Conservation (phyloP, 495 filamentous ascomycete genomes). For the Terfezia claveryi region DNA sequence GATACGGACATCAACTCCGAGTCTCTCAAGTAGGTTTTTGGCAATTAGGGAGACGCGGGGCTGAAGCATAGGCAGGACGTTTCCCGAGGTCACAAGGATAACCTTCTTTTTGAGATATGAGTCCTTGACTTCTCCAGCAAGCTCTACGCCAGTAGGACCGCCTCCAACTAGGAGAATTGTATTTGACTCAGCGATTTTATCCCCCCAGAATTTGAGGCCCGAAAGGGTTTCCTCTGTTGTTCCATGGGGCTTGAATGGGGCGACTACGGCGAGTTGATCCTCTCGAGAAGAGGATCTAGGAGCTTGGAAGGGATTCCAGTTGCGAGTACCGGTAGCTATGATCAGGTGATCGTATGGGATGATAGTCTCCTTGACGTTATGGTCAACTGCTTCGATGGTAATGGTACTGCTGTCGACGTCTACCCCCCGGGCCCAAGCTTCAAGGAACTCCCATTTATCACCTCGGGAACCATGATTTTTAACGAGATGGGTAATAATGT, state of each 20-base stretch:
- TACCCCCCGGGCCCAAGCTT: slow-evolving; percentile 20
- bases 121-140: slow-evolving; percentile 30
- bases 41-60: slow-evolving; percentile 3
- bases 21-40: slow-evolving; percentile 25
- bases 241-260: slow-evolving; percentile 18
- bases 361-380: slow-evolving; percentile 5
- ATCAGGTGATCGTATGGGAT: slow-evolving; percentile 20
- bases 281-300: neutral
- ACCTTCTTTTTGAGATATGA: slow-evolving; percentile 24
- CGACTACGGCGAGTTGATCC: slow-evolving; percentile 6
- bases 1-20: slow-evolving; percentile 29
- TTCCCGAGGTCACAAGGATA: slow-evolving; percentile 25
- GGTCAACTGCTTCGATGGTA: slow-evolving; percentile 7
- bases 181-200: slow-evolving; percentile 29
- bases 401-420: slow-evolving; percentile 11
- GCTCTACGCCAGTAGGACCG: slow-evolving; percentile 44
- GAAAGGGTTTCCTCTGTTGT: slow-evolving; percentile 10
- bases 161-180: slow-evolving; percentile 44
- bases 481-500: slow-evolving; percentile 10
- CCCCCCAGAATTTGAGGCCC: slow-evolving; percentile 11
- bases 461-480: too few species aligned
- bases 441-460: slow-evolving; percentile 11
- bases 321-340: slow-evolving; percentile 20
- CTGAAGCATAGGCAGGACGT: slow-evolving; percentile 17
- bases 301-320: neutral